Conservation (phyloP, 345 rosid genomes). For the Microthlaspi erraticum region DNA sequence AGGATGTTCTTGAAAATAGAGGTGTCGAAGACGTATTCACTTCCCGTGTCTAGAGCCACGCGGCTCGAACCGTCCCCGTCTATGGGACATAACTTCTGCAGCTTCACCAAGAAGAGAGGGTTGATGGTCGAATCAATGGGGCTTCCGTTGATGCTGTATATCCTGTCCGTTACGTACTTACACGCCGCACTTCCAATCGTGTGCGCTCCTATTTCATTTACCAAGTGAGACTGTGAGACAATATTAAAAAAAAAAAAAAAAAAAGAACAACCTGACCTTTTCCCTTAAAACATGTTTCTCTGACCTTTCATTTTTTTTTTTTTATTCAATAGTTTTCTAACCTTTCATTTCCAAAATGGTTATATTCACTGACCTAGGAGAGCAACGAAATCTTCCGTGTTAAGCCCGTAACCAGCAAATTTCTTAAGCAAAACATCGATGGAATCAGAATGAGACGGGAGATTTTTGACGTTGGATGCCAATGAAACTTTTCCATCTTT, state of each 20-base stretch:
- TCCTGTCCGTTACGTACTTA: slow-evolving; percentile 20
- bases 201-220: slow-evolving; percentile 41
- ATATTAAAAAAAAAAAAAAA: too few species aligned
- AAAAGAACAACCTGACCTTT: too few species aligned
- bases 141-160: slow-evolving; percentile 21
- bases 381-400: slow-evolving; percentile 45
- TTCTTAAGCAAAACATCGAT: neutral
- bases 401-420: slow-evolving; percentile 35
- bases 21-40: slow-evolving; percentile 34
- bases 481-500: slow-evolving; percentile 27
- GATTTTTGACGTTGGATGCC: slow-evolving; percentile 34
- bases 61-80: slow-evolving; percentile 28
- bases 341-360: too few species aligned
- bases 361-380: slow-evolving; percentile 42
- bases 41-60: slow-evolving; percentile 45
- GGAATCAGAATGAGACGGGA: slow-evolving; percentile 17
- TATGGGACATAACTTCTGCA: slow-evolving; percentile 9
- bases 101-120: neutral
- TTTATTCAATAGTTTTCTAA: too few species aligned
- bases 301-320: too few species aligned
- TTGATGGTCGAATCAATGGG: neutral
- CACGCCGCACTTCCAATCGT: slow-evolving; percentile 47
- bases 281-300: too few species aligned
- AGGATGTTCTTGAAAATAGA: slow-evolving; percentile 43
- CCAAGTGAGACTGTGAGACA: too few species aligned